Evolutionary conservation across 257 asterid genomes (phyloP).

Genomic region (Solanum chiquidenum): DNA sequence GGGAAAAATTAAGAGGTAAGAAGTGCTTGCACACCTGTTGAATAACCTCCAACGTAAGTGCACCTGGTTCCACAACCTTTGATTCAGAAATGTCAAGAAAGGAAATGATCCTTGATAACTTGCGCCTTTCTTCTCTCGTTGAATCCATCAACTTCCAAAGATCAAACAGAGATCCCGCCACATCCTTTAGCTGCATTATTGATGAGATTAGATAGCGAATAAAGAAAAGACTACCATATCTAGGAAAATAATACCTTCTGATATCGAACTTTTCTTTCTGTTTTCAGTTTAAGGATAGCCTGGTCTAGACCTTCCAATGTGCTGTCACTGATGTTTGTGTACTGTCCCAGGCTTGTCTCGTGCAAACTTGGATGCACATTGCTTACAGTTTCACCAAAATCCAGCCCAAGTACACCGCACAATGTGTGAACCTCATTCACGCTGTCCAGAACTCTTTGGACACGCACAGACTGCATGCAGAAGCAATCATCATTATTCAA

Average conservation of each 20-base stretch:
- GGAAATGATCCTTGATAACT: constrained; percentile 45
- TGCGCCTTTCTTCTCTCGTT: constrained; percentile 44
- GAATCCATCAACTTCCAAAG: constrained; percentile 93
- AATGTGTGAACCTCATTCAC: constrained; percentile 86
- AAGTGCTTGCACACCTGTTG: constrained; percentile 46
- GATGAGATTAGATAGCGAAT: constrained; percentile 10
- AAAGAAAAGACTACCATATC: background rate
- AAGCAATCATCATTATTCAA: background rate
- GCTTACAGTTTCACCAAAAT: constrained; percentile 65
- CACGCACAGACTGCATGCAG: constrained; percentile 65
- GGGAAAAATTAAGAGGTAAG: background rate
- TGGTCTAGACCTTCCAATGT: constrained; percentile 73
- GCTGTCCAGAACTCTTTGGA: constrained; percentile 60
- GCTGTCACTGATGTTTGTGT: constrained; percentile 68
- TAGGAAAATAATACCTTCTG: constrained; percentile 53
- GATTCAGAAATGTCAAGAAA: constrained; percentile 52
- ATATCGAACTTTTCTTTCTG: constrained; percentile 63
- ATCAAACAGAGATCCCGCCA: constrained; percentile 53
- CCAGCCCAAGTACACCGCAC: constrained; percentile 64
- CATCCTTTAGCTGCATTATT: constrained; percentile 68
- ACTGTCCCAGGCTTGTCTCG: constrained; percentile 46
- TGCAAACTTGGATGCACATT: constrained; percentile 85
- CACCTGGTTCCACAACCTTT: constrained; percentile 49
- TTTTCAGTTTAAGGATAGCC: constrained; percentile 52
- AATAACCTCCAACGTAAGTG: constrained; percentile 58